Base-by-base conservation (phyloP, 495 filamentous ascomycete genomes). In the Hypoxylon fuscum region DNA sequence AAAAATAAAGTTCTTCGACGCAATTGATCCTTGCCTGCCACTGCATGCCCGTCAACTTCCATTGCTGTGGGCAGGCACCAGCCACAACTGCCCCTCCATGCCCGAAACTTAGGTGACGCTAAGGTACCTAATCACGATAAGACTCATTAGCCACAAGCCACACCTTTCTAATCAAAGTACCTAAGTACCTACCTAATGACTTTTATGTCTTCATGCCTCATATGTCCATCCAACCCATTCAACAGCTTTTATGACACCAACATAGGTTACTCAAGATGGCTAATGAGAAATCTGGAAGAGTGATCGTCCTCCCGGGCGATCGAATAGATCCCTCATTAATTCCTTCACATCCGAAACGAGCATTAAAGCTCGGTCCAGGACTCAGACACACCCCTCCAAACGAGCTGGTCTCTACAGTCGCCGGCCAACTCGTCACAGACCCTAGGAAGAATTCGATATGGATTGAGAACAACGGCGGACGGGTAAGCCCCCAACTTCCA, bases 351-450 rank as follows among this genome's bases (percentile, higher is more conserved):
- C 81, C 80, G 15, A 85, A 84, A 62, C 79, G 84, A 51, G 81
- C 92, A 22, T 80, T 98, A 56, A 89, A 88, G 64, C 81, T 98
- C 23, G 95, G 95, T 25, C 91, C 92, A 9, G 95, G 95, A 29
- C 82, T 97, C 31, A 85, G 83, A 20, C 88, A 92, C 68, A 84
- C 85, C 37, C 89, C 87, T 12, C 89, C 90, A 20, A 79, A 79
- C 48, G 85, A 86, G 23, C 81, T 97, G 46, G 78, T 87, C 23
- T 85, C 93, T 14, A 89, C 89, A 15, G 85, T 90, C 49, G 87
- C 92, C n/a, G 95, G 96, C 29, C 76, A 90, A 20, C 77, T 98
- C 15, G 83, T 86, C 27, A 86, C 86, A 23, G 92, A 98, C 72
- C 76, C 74, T 42, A 86, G 83, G 72, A 92, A 93, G 73, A 91